A percentile compares a stretch with the other conserved stretches of the same genome.
phyloP scores from a whole-genome alignment of 139 green algal genomes.

The Tetratostichococcus sp. region DNA sequence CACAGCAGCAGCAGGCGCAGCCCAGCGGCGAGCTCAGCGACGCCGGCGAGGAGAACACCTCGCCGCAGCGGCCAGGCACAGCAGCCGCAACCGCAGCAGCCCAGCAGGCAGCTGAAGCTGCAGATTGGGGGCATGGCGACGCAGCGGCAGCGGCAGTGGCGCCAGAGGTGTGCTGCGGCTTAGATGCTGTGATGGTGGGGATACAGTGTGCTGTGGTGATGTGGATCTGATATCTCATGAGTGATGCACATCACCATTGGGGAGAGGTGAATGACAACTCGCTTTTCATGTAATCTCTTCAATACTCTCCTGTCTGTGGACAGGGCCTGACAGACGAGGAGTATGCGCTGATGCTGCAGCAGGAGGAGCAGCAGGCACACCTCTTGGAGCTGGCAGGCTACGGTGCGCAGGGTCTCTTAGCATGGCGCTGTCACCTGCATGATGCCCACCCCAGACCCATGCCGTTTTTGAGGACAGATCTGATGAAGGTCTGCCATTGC shows the following conservation, averaged over 20 bases:
- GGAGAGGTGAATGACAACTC: too few species aligned
- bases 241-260: too few species aligned
- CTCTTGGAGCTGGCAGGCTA: slow-evolving; percentile 33
- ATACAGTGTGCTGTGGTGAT: too few species aligned
- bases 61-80: neutral
- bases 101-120: neutral
- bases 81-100: slow-evolving; percentile 2
- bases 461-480: too few species aligned
- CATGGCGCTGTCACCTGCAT: neutral
- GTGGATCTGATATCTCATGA: too few species aligned
- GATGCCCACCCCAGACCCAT: too few species aligned
- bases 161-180: neutral
- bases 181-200: too few species aligned
- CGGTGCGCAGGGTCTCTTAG: neutral
- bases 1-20: neutral
- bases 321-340: slow-evolving; percentile 21
- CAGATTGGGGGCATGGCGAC: neutral
- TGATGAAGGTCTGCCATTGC: too few species aligned
- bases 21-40: neutral
- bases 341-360: slow-evolving; percentile 30
- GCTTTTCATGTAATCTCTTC: too few species aligned
- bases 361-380: slow-evolving; percentile 32
- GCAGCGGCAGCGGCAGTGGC: neutral
- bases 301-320: too few species aligned
- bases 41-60: neutral